Percentiles rank a stretch among this genome's conserved stretches.
phyloP scores from a whole-genome alignment of 768 basidiomycete genomes.

The Leucosporidium yakuticum region DNA sequence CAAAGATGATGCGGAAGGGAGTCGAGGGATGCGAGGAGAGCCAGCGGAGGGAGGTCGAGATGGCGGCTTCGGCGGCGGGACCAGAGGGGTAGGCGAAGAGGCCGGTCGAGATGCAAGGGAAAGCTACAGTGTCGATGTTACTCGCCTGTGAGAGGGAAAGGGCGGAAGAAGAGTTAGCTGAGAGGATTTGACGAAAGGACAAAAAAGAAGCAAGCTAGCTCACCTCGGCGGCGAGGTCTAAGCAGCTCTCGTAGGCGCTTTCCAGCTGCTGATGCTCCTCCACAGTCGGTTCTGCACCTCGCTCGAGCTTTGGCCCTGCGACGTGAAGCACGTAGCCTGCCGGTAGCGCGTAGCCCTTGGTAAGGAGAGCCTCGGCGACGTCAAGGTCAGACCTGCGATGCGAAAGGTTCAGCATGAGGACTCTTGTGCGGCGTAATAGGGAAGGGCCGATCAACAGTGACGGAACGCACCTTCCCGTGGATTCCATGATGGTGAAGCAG shows the following conservation, averaged over 20 bases:
- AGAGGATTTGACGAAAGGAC: not conserved
- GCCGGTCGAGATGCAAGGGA: slow-evolving; percentile 19
- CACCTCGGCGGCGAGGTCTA: slow-evolving; percentile 9
- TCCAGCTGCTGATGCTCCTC: not conserved
- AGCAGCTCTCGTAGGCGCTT: not conserved
- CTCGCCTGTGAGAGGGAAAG: not conserved
- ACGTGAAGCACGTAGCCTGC: slow-evolving; percentile 3
- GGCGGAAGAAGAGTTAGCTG: too few relatives aligned
- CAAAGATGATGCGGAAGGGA: slow-evolving; percentile 1
- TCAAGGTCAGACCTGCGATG: not conserved
- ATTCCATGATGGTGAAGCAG: slow-evolving; percentile 1
- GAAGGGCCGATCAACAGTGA: too few relatives aligned
- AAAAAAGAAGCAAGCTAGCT: not conserved
- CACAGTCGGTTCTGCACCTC: not conserved
- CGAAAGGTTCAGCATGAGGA: too few relatives aligned
- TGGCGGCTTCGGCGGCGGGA: not conserved
- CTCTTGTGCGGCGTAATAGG: too few relatives aligned
- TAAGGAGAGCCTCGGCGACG: not conserved
- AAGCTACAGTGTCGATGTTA: slow-evolving; percentile 5
- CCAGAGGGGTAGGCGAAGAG: slow-evolving; percentile 9
- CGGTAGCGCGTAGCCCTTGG: not conserved
- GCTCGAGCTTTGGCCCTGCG: slow-evolving; percentile 5
- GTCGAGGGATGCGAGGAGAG: slow-evolving; percentile 5
- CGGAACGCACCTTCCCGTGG: not conserved
- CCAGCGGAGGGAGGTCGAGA: not conserved